Evolutionary conservation across 176 grass and related monocot species (phyloP).

Genomic region (Oryza rufipogon): DNA sequence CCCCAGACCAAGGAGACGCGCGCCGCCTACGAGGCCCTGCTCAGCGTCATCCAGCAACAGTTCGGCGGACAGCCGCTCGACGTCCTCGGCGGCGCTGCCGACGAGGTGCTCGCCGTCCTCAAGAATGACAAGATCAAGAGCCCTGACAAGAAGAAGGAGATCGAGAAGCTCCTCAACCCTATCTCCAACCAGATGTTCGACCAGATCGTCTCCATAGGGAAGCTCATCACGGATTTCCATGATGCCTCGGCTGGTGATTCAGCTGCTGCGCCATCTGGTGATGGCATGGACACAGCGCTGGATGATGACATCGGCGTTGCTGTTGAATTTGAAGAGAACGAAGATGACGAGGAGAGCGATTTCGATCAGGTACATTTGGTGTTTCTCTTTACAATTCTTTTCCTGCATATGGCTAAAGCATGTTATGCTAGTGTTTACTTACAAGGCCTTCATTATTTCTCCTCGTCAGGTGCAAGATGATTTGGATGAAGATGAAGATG

Average conservation of each 20-base stretch:
- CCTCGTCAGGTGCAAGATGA: conserved; percentile 85
- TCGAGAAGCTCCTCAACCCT: conserved; percentile 82
- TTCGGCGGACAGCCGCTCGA: conserved; percentile 79
- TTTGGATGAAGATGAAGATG: conserved; percentile 80
- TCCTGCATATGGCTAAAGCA: neutral
- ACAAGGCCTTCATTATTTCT: neutral
- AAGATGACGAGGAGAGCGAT: conserved; percentile 89
- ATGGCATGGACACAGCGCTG: conserved; percentile 56
- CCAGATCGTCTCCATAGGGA: conserved; percentile 79
- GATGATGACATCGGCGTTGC: conserved; percentile 92
- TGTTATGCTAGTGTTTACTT: neutral
- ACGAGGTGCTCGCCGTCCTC: conserved; percentile 76
- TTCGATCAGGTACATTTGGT: conserved; percentile 69
- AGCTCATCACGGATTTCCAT: conserved; percentile 83
- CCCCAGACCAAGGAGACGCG: conserved; percentile 98
- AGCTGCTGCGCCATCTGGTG: conserved; percentile 17
- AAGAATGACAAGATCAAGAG: conserved; percentile 89
- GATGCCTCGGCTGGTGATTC: conserved; percentile 46
- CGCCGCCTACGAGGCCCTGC: conserved; percentile 82
- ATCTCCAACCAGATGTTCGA: conserved; percentile 80
- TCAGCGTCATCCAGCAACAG: conserved; percentile 86
- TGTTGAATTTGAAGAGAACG: conserved; percentile 87
- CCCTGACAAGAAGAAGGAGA: conserved; percentile 93
- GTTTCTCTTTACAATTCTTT: neutral
- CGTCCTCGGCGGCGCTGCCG: conserved; percentile 64